A percentile compares a stretch with the other conserved stretches of the same genome.
phyloP scores from a whole-genome alignment of 169 alveolate species.

The Eimeria falciformis region DNA sequence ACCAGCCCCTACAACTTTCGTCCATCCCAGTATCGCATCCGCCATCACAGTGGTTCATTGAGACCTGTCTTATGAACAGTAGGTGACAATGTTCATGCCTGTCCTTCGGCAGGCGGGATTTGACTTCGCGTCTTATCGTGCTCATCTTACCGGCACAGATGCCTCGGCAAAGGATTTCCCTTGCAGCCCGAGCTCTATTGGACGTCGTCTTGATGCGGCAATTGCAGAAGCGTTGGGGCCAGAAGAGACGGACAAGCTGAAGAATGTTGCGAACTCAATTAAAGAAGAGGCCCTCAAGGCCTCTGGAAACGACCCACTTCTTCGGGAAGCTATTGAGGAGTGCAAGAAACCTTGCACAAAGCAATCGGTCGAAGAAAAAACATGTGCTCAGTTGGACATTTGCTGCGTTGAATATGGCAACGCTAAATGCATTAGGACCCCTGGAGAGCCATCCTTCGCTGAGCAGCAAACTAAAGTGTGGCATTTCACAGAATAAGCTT shows the following conservation, averaged over 20 bases:
- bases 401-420: conserved; percentile 69
- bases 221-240: conserved; percentile 22
- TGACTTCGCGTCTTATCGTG: conserved; percentile 62
- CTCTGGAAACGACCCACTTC: neutral
- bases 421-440: conserved; percentile 60
- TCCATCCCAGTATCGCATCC: no score
- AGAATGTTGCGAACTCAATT: conserved; percentile 14
- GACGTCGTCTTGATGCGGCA: conserved; percentile 52
- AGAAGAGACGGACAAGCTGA: conserved; percentile 12
- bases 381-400: conserved; percentile 61
- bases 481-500: no score
- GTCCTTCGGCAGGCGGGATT: conserved; percentile 57
- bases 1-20: no score
- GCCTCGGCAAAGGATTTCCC: conserved; percentile 49
- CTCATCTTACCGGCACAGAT: conserved; percentile 52
- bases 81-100: neutral
- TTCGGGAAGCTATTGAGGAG: conserved; percentile 50
- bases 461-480: conserved; percentile 29
- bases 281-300: conserved; percentile 41
- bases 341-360: conserved; percentile 51
- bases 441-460: conserved; percentile 50
- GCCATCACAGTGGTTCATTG: neutral
- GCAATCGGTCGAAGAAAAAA: neutral
- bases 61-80: no score
- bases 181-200: neutral